Evolutionary conservation across 805 yeast genomes (phyloP).

Genomic region (Saturnispora silvae): DNA sequence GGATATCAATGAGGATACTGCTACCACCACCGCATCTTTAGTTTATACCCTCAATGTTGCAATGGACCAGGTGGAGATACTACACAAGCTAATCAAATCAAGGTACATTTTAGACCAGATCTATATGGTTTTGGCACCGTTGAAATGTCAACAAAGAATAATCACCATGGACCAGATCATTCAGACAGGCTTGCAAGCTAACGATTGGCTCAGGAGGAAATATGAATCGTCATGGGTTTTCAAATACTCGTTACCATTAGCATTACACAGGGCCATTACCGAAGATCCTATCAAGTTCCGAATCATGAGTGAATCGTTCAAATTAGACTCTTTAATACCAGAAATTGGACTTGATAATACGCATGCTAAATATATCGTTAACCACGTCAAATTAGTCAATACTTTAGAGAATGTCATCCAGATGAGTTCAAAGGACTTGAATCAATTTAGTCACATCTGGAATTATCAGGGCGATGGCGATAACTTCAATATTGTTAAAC

Average conservation of each 20-base stretch:
- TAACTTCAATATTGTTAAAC: constrained; percentile 11
- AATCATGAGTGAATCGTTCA: constrained; percentile 7
- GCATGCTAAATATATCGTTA: constrained; percentile 14
- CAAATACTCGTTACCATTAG: constrained; percentile 10
- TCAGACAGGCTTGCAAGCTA: not conserved
- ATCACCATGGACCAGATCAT: constrained; percentile 1
- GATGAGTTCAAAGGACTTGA: constrained; percentile 11
- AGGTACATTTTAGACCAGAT: too few relatives aligned
- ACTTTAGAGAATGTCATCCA: constrained; percentile 13
- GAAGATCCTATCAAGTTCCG: constrained; percentile 22
- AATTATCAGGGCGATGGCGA: too few relatives aligned
- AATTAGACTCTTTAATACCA: too few relatives aligned
- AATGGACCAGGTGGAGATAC: too few relatives aligned
- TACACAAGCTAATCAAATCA: too few relatives aligned
- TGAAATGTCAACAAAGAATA: too few relatives aligned
- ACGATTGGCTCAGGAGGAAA: constrained; percentile 6
- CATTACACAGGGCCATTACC: constrained; percentile 16
- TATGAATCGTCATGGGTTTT: constrained; percentile 3
- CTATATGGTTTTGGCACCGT: too few relatives aligned
- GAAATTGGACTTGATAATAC: constrained; percentile 17
- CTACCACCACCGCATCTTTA: too few relatives aligned
- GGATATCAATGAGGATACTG: too few relatives aligned
- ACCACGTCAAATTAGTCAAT: constrained; percentile 17
- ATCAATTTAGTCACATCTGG: constrained; percentile 13
- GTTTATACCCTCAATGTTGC: constrained; percentile 10